A percentile compares a stretch with the other conserved stretches of the same genome.
phyloP scores from a whole-genome alignment of 495 filamentous ascomycete genomes.

The Neurospora sp. region DNA sequence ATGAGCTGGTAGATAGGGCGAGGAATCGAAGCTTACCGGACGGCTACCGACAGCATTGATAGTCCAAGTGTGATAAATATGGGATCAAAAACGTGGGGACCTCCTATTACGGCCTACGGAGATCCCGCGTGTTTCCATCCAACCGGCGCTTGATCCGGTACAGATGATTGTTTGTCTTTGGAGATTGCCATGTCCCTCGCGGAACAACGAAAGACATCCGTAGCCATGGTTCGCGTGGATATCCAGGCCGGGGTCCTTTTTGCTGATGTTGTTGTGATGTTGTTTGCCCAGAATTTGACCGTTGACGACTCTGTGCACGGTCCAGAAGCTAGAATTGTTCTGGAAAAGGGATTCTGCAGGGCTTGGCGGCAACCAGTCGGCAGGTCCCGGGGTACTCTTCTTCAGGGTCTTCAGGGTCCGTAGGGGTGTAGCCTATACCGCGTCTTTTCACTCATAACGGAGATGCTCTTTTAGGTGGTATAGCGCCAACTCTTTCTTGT shows the following conservation, averaged over 20 bases:
- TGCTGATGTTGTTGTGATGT: background rate
- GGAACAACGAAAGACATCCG: background rate
- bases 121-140: background rate
- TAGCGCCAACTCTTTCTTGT: background rate
- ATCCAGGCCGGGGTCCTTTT: background rate
- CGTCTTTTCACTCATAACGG: too few relatives aligned
- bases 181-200: background rate
- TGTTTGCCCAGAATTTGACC: background rate
- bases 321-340: slow-evolving; percentile 21
- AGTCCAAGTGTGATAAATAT: background rate
- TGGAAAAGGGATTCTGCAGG: slow-evolving; percentile 18
- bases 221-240: background rate
- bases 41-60: background rate
- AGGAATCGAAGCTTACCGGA: background rate
- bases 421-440: background rate
- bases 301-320: slow-evolving; percentile 6
- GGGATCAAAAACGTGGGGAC: background rate
- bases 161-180: background rate
- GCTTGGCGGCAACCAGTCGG: slow-evolving; percentile 14
- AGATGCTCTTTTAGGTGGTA: too few relatives aligned
- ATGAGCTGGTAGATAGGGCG: background rate
- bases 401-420: background rate
- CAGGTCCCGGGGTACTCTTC: slow-evolving; percentile 3
- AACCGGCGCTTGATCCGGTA: background rate
- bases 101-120: background rate